phyloP scores from a whole-genome alignment of 169 alveolate species.

The Plasmodium adleri region DNA sequence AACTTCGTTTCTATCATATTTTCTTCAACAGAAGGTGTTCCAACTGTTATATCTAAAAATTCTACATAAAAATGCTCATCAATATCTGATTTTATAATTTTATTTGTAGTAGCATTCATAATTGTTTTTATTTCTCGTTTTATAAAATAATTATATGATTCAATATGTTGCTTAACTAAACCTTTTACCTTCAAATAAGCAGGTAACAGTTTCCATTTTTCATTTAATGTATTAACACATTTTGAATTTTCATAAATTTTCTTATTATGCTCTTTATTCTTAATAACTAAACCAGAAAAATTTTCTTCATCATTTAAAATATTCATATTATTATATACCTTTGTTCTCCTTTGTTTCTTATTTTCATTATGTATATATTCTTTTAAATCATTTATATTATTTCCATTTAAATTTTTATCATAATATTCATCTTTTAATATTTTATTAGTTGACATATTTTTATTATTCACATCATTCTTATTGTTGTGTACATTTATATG shows the following conservation, averaged over 20 bases:
- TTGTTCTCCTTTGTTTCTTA: background rate
- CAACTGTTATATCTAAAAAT: constrained; percentile 92
- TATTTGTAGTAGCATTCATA: constrained; percentile 92
- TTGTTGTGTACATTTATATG: too few species aligned
- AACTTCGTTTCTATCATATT: constrained; percentile 86
- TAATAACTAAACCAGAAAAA: constrained; percentile 27
- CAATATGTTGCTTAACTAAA: constrained; percentile 95
- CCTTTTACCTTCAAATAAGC: constrained; percentile 94
- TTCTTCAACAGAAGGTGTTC: constrained; percentile 91
- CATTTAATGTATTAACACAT: constrained; percentile 83
- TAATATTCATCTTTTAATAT: background rate
- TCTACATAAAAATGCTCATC: constrained; percentile 90
- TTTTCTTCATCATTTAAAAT: background rate
- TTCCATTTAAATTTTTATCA: background rate
- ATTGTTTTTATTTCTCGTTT: constrained; percentile 93
- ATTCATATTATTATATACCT: background rate
- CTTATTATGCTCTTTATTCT: constrained; percentile 29
- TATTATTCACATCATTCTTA: too few species aligned
- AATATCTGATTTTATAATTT: constrained; percentile 89
- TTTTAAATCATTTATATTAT: constrained; percentile 1
- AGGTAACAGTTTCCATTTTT: constrained; percentile 95
- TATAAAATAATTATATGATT: constrained; percentile 94
- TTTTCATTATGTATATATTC: background rate
- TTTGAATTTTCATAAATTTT: constrained; percentile 54
- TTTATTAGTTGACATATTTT: background rate